Evolutionary conservation across 345 rosid species (phyloP).

Genomic region (Geranium brycei): DNA sequence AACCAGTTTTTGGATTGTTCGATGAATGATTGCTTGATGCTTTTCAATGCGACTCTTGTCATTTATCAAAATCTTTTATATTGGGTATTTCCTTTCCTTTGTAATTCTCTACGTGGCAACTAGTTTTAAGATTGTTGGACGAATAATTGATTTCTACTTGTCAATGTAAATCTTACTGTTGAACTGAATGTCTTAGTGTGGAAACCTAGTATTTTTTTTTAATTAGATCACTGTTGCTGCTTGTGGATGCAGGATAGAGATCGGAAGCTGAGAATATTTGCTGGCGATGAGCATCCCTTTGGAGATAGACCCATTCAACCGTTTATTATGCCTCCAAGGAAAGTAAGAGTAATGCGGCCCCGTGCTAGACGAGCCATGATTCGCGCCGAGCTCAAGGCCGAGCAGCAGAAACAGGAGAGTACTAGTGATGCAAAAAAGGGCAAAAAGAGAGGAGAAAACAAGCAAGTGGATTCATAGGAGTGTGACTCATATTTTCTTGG

Average conservation of each 20-base stretch:
- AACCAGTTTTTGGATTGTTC: no score
- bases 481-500: background rate
- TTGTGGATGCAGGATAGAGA: conserved; percentile 69
- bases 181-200: background rate
- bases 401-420: conserved; percentile 36
- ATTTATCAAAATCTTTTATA: no score
- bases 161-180: background rate
- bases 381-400: conserved; percentile 80
- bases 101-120: no score
- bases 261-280: conserved; percentile 79
- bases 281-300: conserved; percentile 75
- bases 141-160: no score
- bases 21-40: no score
- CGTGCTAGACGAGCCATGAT: conserved; percentile 85
- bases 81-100: no score
- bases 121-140: no score
- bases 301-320: conserved; percentile 61
- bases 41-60: no score
- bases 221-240: background rate
- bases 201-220: background rate
- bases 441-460: conserved; percentile 38
- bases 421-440: conserved; percentile 33
- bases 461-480: conserved; percentile 20
- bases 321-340: conserved; percentile 69
- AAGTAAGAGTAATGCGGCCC: conserved; percentile 80